Base-by-base conservation (phyloP, 371 early-diverging fungal genomes). In the Catenaria anguillulae region DNA sequence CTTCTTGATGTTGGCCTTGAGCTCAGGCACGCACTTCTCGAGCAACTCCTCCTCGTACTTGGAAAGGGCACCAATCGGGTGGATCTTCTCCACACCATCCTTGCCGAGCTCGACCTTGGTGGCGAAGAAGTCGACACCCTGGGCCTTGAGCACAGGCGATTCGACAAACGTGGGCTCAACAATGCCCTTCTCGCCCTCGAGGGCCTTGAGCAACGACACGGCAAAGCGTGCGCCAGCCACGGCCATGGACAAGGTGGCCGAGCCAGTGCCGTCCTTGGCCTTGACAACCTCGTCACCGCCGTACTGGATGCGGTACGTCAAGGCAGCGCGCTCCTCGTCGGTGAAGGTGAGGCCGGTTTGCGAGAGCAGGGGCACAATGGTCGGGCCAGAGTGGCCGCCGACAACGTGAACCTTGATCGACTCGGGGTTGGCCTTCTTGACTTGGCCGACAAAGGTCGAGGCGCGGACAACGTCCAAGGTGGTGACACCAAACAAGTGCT, bases 211-310 rank as follows among this genome's bases (percentile, higher is more conserved):
- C 62, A 98, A 81, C 42, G 91, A 84, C 83, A 86, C 85, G 69
- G 90, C 88, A 77, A 98, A 94, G 67, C 90, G 89, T 33, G 93
- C 91, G 68, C 95, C 98, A 64, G 98, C 97, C 66, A 79, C 93
- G 33, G 98, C 98, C 98, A 98, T 96, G 65, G 93, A 92, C 60
- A 98, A 85, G 61, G 98, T 98, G 63, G 98, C 97, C 62, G 91
- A 92, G 62, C 98, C 99, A 63, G 89, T 82, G 66, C 98, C 98
- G 75, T 92, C 84, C 89, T 98, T 98, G 75, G 98, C 98, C 84
- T 95, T 82, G 78, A 98, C 97, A 61, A 98, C 98, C 80, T 98
- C 98, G 75, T 98, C 98, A 75, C 98, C 98, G 74, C 98, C 97
- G 74, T 86, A 97, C 81, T 98, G 99, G 73, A 96, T 92, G 73